These are phyloP conservation scores for Lactarius pseudohatsudake DNA, from an alignment of 768 basidiomycete species.

Conservation along the genomic window DNA sequence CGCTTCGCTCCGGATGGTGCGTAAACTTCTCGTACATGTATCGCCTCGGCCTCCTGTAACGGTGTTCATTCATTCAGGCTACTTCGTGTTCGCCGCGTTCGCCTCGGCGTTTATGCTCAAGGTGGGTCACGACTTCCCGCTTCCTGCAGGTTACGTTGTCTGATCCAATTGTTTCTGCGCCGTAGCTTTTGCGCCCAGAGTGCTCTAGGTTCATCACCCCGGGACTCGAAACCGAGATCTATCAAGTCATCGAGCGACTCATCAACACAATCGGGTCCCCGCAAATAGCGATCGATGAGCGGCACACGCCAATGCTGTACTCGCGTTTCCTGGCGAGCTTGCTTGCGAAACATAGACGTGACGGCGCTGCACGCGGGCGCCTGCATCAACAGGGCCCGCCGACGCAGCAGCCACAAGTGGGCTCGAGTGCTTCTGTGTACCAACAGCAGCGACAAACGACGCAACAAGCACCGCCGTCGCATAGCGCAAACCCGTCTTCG, in stretches of 20 bases:
- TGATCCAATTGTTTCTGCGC: conserved; percentile 1
- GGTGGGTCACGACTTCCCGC: conserved; percentile 38
- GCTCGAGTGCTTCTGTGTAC: conserved; percentile 9
- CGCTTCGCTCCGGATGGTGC: conserved; percentile 34
- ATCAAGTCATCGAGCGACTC: conserved; percentile 60
- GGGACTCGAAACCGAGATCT: conserved; percentile 62
- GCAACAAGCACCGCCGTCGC: conserved; percentile 3
- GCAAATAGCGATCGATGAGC: conserved; percentile 75
- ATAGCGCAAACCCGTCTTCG: neutral
- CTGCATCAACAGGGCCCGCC: conserved; percentile 24
- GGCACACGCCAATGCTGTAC: conserved; percentile 78
- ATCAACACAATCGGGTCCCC: conserved; percentile 66
- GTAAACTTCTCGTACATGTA: neutral
- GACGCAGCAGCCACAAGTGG: conserved; percentile 12
- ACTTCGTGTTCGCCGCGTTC: conserved; percentile 35
- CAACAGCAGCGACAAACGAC: conserved; percentile 4
- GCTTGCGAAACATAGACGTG: conserved; percentile 49
- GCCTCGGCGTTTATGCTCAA: conserved; percentile 83
- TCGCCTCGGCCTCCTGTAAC: neutral
- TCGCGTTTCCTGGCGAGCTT: conserved; percentile 75
- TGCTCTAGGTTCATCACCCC: conserved; percentile 59
- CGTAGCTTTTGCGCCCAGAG: conserved; percentile 75
- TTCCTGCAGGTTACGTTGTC: neutral
- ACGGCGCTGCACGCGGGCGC: conserved; percentile 24
- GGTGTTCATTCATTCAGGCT: conserved; percentile 9